Evolutionary conservation across 2,329 filamentous ascomycete genomes (phyloP).

Genomic region (Raffaelea albimanens): DNA sequence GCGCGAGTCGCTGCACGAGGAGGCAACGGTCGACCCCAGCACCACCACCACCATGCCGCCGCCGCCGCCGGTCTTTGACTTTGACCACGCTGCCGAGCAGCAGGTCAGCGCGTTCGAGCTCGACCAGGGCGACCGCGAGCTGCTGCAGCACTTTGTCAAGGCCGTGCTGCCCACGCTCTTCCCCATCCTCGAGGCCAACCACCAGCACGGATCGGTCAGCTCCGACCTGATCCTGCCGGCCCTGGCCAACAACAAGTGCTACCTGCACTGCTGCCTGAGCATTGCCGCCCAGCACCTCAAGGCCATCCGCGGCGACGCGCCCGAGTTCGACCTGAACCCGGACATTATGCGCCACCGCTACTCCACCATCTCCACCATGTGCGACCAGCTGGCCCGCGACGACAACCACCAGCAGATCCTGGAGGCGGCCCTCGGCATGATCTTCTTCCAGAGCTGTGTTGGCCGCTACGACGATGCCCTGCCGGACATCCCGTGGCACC

Average conservation of each 20-base stretch:
- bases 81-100: background rate
- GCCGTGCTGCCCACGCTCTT: conserved; percentile 84
- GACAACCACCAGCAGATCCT: conserved; percentile 80
- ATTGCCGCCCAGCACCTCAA: conserved; percentile 90
- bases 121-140: conserved; percentile 75
- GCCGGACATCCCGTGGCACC: conserved; percentile 90
- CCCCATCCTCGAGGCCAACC: conserved; percentile 83
- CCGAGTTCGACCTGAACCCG: conserved; percentile 67
- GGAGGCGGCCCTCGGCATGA: conserved; percentile 87
- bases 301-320: conserved; percentile 47
- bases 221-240: conserved; percentile 79
- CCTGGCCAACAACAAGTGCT: conserved; percentile 83
- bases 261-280: conserved; percentile 91
- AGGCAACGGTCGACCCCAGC: conserved; percentile 49
- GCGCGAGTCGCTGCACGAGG: conserved; percentile 39
- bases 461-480: conserved; percentile 76
- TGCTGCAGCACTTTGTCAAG: conserved; percentile 85
- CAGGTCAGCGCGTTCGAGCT: conserved; percentile 53
- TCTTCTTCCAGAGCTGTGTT: conserved; percentile 91
- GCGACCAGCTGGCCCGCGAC: conserved; percentile 70
- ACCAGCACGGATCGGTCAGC: conserved; percentile 64
- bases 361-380: conserved; percentile 77
- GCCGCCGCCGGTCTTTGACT: background rate
- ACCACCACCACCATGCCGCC: too few species aligned
- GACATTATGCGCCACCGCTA: conserved; percentile 91